A percentile compares a stretch with the other conserved stretches of the same genome.
Conservation (phyloP, 192 early-diverging fungal species). For the Endogone sp. region DNA sequence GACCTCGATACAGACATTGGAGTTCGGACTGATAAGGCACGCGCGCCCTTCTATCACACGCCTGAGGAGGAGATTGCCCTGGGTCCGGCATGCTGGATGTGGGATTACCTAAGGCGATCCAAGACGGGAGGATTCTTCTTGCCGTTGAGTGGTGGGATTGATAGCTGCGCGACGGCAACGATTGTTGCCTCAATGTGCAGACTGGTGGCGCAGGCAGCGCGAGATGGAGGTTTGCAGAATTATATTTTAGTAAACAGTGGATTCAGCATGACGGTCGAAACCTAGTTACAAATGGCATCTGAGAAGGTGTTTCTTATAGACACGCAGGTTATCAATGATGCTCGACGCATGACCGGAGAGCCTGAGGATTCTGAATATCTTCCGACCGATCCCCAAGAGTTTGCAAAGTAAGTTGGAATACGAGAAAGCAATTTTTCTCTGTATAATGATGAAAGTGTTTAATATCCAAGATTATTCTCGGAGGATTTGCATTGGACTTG, state of each 20-base stretch:
- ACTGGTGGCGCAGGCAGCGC: constrained; percentile 66
- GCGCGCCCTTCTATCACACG: constrained; percentile 53
- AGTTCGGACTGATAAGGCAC: constrained; percentile 44
- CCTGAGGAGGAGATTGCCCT: constrained; percentile 90
- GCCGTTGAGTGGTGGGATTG: constrained; percentile 96
- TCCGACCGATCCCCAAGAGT: constrained; percentile 75
- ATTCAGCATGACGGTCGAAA: too few relatives aligned
- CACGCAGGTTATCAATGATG: constrained; percentile 69
- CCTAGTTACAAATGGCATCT: too few relatives aligned
- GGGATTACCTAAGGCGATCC: constrained; percentile 97
- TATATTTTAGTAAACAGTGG: neutral
- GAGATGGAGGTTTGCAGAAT: constrained; percentile 44
- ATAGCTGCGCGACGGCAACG: constrained; percentile 85
- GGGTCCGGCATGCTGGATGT: constrained; percentile 99
- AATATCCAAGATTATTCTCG: neutral
- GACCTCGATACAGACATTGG: constrained; percentile 32
- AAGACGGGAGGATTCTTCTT: constrained; percentile 89
- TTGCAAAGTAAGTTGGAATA: constrained; percentile 53
- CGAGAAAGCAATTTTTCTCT: too few relatives aligned
- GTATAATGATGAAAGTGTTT: constrained; percentile 13
- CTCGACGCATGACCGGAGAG: constrained; percentile 58
- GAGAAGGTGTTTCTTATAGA: too few relatives aligned
- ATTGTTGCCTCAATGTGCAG: constrained; percentile 93
- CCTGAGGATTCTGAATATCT: constrained; percentile 53
- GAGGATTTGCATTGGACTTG: too few relatives aligned